These are phyloP conservation scores for Termitomyces bulborhizus DNA, from an alignment of 768 basidiomycete species.

Conservation along the genomic window DNA sequence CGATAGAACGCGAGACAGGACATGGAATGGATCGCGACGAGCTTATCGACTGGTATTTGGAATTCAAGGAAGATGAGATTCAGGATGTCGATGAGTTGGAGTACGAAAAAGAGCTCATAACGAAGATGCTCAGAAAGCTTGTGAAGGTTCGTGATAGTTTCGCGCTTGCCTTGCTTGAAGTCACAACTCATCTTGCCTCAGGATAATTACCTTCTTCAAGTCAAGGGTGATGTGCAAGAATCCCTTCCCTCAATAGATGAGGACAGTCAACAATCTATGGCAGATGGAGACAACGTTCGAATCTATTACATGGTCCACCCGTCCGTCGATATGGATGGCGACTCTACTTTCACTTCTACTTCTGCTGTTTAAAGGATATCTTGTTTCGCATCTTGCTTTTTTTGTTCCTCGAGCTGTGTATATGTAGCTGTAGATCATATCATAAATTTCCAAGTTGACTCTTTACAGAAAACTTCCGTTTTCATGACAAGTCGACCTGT, in stretches of 20 bases:
- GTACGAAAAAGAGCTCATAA: constrained; percentile 84
- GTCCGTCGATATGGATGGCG: constrained; percentile 65
- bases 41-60: constrained; percentile 95
- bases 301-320: constrained; percentile 91
- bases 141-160: constrained; percentile 62
- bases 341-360: constrained; percentile 36
- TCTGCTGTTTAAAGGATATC: constrained; percentile 7
- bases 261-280: constrained; percentile 43
- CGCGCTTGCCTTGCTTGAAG: not conserved
- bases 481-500: constrained; percentile 1
- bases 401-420: constrained; percentile 6
- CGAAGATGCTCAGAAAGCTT: constrained; percentile 83
- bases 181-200: constrained; percentile 22
- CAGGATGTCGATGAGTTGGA: constrained; percentile 84
- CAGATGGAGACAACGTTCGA: constrained; percentile 54
- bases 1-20: constrained; percentile 69
- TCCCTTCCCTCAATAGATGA: constrained; percentile 65
- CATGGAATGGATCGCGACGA: constrained; percentile 84
- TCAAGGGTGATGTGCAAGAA: constrained; percentile 79
- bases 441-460: not conserved
- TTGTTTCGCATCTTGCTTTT: constrained; percentile 9
- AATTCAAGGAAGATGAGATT: constrained; percentile 78
- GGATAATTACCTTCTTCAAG: constrained; percentile 83
- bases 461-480: not conserved
- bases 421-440: constrained; percentile 4